Conservation (phyloP, 139 green algal species). For the Chlorella sp. region DNA sequence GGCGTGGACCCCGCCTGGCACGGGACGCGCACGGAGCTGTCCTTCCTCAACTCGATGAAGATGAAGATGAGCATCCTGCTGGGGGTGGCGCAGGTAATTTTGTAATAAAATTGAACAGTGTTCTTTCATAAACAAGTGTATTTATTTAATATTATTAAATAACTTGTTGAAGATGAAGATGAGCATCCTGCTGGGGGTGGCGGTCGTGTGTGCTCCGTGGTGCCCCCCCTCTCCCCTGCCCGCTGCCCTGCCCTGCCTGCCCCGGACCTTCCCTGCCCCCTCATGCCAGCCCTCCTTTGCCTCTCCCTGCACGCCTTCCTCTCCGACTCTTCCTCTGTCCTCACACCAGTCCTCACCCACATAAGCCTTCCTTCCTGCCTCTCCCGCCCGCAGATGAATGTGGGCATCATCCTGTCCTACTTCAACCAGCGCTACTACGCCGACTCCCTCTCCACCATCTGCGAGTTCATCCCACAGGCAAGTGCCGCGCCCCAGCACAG, state of each 20-base stretch:
- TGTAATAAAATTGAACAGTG: too few species aligned
- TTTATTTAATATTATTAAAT: too few species aligned
- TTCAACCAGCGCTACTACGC: constrained; percentile 93
- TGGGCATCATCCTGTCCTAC: constrained; percentile 92
- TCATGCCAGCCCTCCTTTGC: too few species aligned
- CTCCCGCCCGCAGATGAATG: constrained; percentile 88
- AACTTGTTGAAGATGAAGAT: constrained; percentile 99
- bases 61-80: constrained; percentile 99
- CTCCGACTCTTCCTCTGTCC: too few species aligned
- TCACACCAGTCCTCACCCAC: neutral
- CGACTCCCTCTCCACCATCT: constrained; percentile 87
- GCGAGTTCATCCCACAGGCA: constrained; percentile 90
- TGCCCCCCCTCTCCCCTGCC: too few species aligned
- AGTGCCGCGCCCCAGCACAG: too few species aligned
- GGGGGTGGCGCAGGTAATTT: constrained; percentile 57
- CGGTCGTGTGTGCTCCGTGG: constrained; percentile 5
- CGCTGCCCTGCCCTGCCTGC: too few species aligned
- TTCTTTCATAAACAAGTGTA: too few species aligned
- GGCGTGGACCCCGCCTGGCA: constrained; percentile 98
- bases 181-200: constrained; percentile 90
- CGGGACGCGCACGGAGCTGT: constrained; percentile 95
- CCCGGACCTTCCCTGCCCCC: too few species aligned
- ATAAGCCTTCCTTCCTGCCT: neutral
- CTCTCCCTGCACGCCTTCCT: too few species aligned
- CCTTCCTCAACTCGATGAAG: constrained; percentile 97